Evolutionary conservation across 176 grass and related monocot species (phyloP).

Genomic region (Oryza meridionalis): DNA sequence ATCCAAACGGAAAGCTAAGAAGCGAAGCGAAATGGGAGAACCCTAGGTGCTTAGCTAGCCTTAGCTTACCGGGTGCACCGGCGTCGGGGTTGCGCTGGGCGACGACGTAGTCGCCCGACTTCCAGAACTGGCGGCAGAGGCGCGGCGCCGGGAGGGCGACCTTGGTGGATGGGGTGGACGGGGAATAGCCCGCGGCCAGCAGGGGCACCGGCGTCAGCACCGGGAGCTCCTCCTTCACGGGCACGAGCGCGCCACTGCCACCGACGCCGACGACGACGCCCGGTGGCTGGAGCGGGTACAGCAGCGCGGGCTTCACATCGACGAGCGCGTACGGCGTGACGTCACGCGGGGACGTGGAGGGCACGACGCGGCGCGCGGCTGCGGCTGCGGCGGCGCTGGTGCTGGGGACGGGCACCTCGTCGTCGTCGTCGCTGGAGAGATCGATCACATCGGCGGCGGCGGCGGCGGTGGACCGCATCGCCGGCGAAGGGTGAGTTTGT

Average conservation of each 20-base stretch:
- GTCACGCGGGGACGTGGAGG: slow-evolving; percentile 40
- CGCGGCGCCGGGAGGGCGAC: slow-evolving; percentile 42
- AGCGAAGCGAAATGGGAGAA: slow-evolving; percentile 30
- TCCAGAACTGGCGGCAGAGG: slow-evolving; percentile 91
- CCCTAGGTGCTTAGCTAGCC: background rate
- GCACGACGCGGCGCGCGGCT: background rate
- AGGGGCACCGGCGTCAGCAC: slow-evolving; percentile 27
- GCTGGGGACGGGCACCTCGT: slow-evolving; percentile 40
- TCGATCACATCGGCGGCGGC: slow-evolving; percentile 59
- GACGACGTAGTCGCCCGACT: slow-evolving; percentile 90
- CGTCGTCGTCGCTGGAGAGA: slow-evolving; percentile 68
- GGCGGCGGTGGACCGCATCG: slow-evolving; percentile 16
- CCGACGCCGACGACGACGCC: background rate
- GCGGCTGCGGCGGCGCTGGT: slow-evolving; percentile 10
- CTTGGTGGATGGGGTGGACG: slow-evolving; percentile 18
- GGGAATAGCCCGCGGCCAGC: slow-evolving; percentile 30
- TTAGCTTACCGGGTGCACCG: slow-evolving; percentile 55
- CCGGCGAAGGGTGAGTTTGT: background rate
- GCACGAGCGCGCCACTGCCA: slow-evolving; percentile 33
- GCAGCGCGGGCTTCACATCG: slow-evolving; percentile 45
- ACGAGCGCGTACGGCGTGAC: slow-evolving; percentile 48
- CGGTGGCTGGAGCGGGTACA: slow-evolving; percentile 36
- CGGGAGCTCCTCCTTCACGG: slow-evolving; percentile 59
- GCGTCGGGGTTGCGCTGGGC: slow-evolving; percentile 55
- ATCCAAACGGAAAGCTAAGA: background rate